phyloP scores from a whole-genome alignment of 2,329 filamentous ascomycete genomes.

The Pleurostoma richardsiae region DNA sequence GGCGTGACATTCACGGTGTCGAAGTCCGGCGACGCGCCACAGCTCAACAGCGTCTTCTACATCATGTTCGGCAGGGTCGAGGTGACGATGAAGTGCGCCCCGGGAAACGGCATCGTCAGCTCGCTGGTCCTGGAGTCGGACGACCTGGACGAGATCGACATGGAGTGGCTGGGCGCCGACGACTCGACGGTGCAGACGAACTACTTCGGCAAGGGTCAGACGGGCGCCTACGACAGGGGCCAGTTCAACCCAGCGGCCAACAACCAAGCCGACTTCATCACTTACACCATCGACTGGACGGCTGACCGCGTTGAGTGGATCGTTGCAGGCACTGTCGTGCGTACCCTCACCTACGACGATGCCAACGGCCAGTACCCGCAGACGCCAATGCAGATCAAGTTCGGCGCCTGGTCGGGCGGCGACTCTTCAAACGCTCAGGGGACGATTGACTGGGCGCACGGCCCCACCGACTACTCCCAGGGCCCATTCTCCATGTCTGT shows the following conservation, averaged over 20 bases:
- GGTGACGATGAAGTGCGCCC: constrained; percentile 77
- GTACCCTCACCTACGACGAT: constrained; percentile 65
- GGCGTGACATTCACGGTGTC: constrained; percentile 79
- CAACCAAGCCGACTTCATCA: constrained; percentile 75
- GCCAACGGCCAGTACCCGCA: constrained; percentile 85
- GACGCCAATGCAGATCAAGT: constrained; percentile 90
- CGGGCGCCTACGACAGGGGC: constrained; percentile 80
- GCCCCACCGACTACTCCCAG: constrained; percentile 74
- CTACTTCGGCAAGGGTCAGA: constrained; percentile 92
- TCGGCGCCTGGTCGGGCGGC: constrained; percentile 89
- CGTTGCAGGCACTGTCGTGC: constrained; percentile 71
- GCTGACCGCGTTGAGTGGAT: constrained; percentile 79
- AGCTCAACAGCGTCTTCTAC: constrained; percentile 88
- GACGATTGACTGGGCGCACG: constrained; percentile 86
- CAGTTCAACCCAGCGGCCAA: constrained; percentile 66
- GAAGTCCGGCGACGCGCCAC: constrained; percentile 75
- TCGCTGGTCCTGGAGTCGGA: constrained; percentile 90
- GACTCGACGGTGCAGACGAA: constrained; percentile 82
- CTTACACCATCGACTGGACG: constrained; percentile 91
- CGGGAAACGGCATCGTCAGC: constrained; percentile 88
- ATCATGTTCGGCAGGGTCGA: constrained; percentile 98
- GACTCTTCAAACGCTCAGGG: constrained; percentile 74
- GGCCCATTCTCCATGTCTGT: constrained; percentile 87
- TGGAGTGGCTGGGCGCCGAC: constrained; percentile 88
- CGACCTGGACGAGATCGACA: constrained; percentile 90